Conservation (phyloP, 139 green algal species). For the Spirogloea muscicola region DNA sequence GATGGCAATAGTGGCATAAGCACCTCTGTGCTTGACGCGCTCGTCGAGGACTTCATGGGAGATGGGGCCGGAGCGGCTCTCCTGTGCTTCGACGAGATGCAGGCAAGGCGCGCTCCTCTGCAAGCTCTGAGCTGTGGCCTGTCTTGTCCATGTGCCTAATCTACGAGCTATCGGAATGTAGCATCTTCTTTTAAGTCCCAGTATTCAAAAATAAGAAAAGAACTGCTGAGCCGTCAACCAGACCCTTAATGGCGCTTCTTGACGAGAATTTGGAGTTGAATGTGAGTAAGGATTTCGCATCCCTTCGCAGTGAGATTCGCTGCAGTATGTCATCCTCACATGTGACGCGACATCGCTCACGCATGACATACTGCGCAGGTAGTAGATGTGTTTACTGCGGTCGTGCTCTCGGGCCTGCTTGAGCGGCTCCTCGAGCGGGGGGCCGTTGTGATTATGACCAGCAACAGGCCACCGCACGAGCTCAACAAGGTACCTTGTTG, state of each 20-base stretch:
- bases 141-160: neutral
- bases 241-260: no score
- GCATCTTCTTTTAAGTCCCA: no score
- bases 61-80: neutral
- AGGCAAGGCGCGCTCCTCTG: neutral
- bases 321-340: neutral
- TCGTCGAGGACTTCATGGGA: conserved; percentile 24
- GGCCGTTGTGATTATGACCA: conserved; percentile 23
- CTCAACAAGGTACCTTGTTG: conserved; percentile 44
- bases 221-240: no score
- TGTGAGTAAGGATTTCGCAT: no score
- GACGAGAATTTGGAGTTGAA: no score
- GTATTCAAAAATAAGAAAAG: no score
- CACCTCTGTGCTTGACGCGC: conserved; percentile 5
- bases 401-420: conserved; percentile 19
- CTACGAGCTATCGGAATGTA: no score
- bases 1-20: no score
- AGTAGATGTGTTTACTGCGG: conserved; percentile 35
- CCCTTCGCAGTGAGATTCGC: no score
- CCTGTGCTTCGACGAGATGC: conserved; percentile 42
- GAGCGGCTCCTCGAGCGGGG: conserved; percentile 9
- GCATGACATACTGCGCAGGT: conserved; percentile 15
- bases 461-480: conserved; percentile 24
- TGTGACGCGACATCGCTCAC: neutral
- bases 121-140: neutral